phyloP scores from a whole-genome alignment of 1,284 basidiomycete species.

The Leccinum variabile region DNA sequence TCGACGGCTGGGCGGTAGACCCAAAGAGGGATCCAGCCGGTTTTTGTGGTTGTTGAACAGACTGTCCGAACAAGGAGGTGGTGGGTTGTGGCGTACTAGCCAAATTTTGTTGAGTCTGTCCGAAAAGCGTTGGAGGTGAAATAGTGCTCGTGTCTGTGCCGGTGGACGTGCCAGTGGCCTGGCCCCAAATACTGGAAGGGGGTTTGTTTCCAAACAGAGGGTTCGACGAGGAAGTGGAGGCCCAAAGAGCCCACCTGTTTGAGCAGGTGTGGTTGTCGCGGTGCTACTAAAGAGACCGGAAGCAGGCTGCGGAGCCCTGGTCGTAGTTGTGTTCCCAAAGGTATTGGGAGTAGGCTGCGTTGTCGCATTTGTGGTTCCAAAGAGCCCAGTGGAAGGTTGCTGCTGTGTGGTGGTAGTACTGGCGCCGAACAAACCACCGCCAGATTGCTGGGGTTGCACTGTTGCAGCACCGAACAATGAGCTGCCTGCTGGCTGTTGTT shows the following conservation, averaged over 20 bases:
- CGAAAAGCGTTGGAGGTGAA: conserved; percentile 34
- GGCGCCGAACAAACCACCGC: conserved; percentile 28
- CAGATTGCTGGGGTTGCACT: conserved; percentile 19
- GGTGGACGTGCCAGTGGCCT: conserved; percentile 13
- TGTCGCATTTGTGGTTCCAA: conserved; percentile 22
- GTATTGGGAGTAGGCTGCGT: conserved; percentile 20
- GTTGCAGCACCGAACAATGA: conserved; percentile 17
- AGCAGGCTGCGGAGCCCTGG: conserved; percentile 19
- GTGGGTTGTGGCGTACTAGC: conserved; percentile 21
- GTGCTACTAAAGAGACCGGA: conserved; percentile 16
- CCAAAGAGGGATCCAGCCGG: conserved; percentile 37
- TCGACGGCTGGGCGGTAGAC: conserved; percentile 29
- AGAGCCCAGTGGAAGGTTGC: conserved; percentile 17
- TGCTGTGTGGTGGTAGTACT: conserved; percentile 17
- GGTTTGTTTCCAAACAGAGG: conserved; percentile 31
- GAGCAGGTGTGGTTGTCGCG: conserved; percentile 13
- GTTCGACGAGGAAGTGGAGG: conserved; percentile 18
- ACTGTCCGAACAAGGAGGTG: conserved; percentile 33
- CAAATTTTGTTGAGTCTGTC: conserved; percentile 26
- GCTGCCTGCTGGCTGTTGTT: conserved; percentile 11
- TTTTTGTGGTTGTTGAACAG: conserved; percentile 31
- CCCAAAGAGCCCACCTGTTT: conserved; percentile 24
- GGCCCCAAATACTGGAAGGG: conserved; percentile 21
- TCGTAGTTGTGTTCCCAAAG: conserved; percentile 17
- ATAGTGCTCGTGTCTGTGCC: conserved; percentile 21